These are phyloP conservation scores for Quercus lobata DNA, from an alignment of 331 rosid genomes.

Conservation along the genomic window DNA sequence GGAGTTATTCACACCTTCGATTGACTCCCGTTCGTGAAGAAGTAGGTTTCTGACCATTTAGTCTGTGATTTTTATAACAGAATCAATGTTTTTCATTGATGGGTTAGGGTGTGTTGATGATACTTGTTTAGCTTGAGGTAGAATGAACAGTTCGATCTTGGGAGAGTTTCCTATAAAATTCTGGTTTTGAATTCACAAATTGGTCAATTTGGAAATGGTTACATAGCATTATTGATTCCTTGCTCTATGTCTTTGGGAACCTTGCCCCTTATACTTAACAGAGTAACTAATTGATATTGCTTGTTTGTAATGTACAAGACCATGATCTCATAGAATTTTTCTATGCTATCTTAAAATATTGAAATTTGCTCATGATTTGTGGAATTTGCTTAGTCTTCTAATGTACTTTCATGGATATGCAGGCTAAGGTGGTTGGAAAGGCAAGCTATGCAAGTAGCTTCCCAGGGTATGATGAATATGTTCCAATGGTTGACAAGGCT, in stretches of 20 bases:
- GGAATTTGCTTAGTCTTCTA: constrained; percentile 2
- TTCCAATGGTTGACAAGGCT: constrained; percentile 97
- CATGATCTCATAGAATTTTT: not conserved
- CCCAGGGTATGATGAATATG: constrained; percentile 80
- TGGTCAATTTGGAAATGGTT: not conserved
- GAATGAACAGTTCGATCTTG: not conserved
- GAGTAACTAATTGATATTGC: not conserved
- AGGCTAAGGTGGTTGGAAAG: constrained; percentile 79
- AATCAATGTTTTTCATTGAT: not conserved
- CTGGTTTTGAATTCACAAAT: not conserved
- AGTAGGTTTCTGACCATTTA: constrained; percentile 47
- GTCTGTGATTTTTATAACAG: not conserved
- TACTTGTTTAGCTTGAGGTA: not conserved
- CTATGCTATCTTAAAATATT: not conserved
- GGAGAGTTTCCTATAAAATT: not conserved
- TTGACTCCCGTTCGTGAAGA: constrained; percentile 99
- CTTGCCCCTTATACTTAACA: not conserved
- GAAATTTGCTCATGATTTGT: constrained; percentile 7
- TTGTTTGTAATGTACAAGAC: not conserved
- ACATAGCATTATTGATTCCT: not conserved
- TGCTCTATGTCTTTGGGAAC: not conserved
- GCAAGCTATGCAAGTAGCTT: constrained; percentile 52
- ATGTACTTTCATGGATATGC: constrained; percentile 12
- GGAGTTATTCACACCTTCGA: constrained; percentile 78
- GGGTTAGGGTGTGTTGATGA: not conserved